These are phyloP conservation scores for Theileria sp. DNA, from an alignment of 169 alveolate species.

Conservation along the genomic window DNA sequence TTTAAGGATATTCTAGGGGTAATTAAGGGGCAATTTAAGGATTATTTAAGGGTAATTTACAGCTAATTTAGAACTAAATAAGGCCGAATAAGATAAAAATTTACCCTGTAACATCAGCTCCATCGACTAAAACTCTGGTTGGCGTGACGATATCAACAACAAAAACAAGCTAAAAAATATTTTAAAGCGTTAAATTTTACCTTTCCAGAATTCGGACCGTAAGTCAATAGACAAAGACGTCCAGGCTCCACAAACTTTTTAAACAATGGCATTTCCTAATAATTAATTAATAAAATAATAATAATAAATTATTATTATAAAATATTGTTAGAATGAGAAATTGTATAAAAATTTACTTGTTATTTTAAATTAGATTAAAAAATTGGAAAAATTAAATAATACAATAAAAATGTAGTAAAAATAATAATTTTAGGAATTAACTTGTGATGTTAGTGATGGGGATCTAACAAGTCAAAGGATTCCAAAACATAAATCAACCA, in stretches of 20 bases:
- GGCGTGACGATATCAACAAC: constrained; percentile 85
- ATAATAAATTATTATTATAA: neutral
- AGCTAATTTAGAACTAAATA: neutral
- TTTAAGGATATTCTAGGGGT: neutral
- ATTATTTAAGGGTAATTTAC: neutral
- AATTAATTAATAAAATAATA: neutral
- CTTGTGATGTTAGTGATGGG: constrained; percentile 14
- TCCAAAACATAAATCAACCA: neutral
- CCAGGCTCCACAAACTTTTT: constrained; percentile 90
- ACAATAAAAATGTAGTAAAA: neutral
- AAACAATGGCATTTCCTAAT: constrained; percentile 73
- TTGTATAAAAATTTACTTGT: neutral
- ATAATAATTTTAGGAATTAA: neutral
- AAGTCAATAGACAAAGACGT: constrained; percentile 86
- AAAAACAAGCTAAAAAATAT: constrained; percentile 78
- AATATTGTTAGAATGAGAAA: neutral
- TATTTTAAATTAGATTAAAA: neutral
- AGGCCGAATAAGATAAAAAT: neutral
- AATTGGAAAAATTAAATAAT: neutral
- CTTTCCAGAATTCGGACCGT: constrained; percentile 92
- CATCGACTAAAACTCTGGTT: constrained; percentile 88
- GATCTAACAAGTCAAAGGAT: neutral
- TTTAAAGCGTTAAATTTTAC: constrained; percentile 37
- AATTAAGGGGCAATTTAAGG: neutral
- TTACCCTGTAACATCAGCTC: constrained; percentile 85